These are phyloP conservation scores for Aristolochia californica DNA, from an alignment of 164 flowering plant genomes.

Conservation along the genomic window DNA sequence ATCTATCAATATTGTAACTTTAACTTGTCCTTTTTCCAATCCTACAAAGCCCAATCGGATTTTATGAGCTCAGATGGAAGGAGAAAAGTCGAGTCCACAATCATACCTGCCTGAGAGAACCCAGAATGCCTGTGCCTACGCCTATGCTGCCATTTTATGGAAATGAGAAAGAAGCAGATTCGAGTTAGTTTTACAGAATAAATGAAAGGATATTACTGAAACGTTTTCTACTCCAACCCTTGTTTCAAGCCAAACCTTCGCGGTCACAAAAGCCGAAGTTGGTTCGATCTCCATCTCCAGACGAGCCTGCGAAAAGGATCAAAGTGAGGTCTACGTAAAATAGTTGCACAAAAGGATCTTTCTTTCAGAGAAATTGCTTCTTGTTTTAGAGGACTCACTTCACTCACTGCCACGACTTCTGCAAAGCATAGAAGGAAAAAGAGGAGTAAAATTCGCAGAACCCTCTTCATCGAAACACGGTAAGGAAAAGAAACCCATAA, in stretches of 20 bases:
- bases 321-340: neutral
- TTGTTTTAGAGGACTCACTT: neutral
- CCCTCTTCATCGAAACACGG: constrained; percentile 1
- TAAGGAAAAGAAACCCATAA: no score
- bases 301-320: neutral
- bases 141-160: neutral
- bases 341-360: neutral
- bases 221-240: neutral
- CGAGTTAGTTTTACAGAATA: neutral
- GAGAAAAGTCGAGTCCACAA: neutral
- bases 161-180: neutral
- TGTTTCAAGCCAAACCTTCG: neutral
- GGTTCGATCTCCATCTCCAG: neutral
- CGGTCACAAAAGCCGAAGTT: neutral
- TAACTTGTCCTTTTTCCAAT: no score
- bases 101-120: constrained; percentile 4
- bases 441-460: neutral
- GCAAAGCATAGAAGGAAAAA: constrained; percentile 1
- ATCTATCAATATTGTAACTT: no score
- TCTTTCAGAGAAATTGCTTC: no score
- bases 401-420: neutral
- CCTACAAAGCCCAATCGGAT: no score
- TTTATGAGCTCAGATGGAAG: no score
- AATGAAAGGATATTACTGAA: neutral
- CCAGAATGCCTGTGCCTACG: constrained; percentile 6